Conservation (phyloP, 192 early-diverging fungal genomes). For the Linnemannia elongata region DNA sequence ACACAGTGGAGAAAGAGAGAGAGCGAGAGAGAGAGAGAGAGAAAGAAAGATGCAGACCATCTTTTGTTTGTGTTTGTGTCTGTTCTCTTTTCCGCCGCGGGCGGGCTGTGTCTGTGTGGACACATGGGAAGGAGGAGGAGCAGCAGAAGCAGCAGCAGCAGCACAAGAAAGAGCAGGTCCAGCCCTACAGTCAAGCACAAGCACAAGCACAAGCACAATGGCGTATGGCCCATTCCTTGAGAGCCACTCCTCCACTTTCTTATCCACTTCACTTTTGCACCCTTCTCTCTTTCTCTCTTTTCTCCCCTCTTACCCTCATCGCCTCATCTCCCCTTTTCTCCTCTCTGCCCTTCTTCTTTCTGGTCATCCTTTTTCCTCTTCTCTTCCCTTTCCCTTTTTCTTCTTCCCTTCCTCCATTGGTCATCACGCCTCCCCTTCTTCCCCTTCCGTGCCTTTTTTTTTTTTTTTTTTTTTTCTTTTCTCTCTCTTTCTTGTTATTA, state of each 20-base stretch:
- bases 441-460: not conserved
- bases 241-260: not conserved
- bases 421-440: not conserved
- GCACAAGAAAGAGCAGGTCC: not conserved
- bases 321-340: conserved; percentile 6
- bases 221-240: not conserved
- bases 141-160: not conserved
- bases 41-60: not conserved
- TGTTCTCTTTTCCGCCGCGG: not conserved
- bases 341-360: no score
- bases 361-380: not conserved
- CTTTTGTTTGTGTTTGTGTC: not conserved
- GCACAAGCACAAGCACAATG: not conserved
- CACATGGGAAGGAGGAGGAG: not conserved
- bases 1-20: not conserved
- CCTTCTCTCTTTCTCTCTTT: not conserved
- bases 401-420: not conserved
- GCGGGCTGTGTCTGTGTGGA: conserved; percentile 6
- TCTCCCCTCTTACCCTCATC: not conserved
- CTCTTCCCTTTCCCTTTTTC: not conserved
- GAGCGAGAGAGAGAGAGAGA: not conserved
- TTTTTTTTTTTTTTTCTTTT: not conserved
- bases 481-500: not conserved
- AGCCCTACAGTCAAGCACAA: not conserved
- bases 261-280: no score